Evolutionary conservation across 1,284 basidiomycete species (phyloP).

Genomic region (Mycena citricolor): DNA sequence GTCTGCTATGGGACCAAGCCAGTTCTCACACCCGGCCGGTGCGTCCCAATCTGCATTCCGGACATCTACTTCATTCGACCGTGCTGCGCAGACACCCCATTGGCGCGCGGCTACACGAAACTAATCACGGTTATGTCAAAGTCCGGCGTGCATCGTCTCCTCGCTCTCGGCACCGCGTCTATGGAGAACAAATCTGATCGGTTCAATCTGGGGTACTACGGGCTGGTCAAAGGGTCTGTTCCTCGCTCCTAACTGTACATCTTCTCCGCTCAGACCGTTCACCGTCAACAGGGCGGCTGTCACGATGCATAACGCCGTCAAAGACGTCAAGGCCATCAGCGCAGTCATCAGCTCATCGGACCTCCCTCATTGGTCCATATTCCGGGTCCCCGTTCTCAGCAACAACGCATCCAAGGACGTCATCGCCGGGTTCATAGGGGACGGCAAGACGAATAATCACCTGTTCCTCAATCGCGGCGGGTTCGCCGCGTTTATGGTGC

Average conservation of each 20-base stretch:
- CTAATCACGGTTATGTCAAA: conserved; percentile 57
- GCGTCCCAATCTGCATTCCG: conserved; percentile 26
- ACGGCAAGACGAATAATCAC: conserved; percentile 46
- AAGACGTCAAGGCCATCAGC: conserved; percentile 50
- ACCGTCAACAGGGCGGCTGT: conserved; percentile 33
- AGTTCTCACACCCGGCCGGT: conserved; percentile 29
- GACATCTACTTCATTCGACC: not conserved
- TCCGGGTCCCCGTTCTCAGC: conserved; percentile 59
- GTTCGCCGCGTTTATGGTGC: conserved; percentile 58
- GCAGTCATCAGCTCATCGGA: conserved; percentile 49
- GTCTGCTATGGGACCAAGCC: conserved; percentile 61
- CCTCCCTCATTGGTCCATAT: conserved; percentile 62
- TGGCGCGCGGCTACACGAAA: conserved; percentile 55
- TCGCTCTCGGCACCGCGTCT: conserved; percentile 64
- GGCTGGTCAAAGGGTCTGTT: conserved; percentile 31
- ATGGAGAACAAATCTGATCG: conserved; percentile 61
- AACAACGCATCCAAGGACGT: conserved; percentile 44
- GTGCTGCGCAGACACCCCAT: conserved; percentile 43
- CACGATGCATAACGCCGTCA: conserved; percentile 38
- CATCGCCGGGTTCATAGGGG: conserved; percentile 63
- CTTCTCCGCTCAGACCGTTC: conserved; percentile 23
- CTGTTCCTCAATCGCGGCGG: conserved; percentile 47
- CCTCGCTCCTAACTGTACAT: too few species aligned
- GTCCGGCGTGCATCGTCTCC: conserved; percentile 52
- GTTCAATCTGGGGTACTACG: conserved; percentile 46